Base-by-base conservation (phyloP, 2,329 filamentous ascomycete species). In the Knoxdaviesia capensis region DNA sequence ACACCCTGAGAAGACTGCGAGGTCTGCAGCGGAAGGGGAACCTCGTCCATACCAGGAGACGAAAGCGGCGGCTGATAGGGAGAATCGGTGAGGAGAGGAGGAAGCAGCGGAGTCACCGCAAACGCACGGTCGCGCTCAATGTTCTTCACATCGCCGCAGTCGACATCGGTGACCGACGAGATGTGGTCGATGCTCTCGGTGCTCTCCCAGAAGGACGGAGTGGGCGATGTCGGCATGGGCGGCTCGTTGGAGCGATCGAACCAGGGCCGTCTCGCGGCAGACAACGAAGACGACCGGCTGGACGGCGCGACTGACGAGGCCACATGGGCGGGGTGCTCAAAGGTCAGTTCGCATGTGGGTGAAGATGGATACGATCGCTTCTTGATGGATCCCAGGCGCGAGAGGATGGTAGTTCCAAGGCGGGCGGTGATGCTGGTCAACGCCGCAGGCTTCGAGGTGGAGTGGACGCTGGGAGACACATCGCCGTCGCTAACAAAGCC, bases 81-180 rank as follows among this genome's bases (percentile, higher is more conserved):
- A 28, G 66, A 59, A 43, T 72, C 69, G 31, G 72, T 76, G 63
- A 92, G 71, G 34, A 90, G 67, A 0, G 87, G 87, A 6, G 87
- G 87, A 2, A 94, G 67, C 6, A 94, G 68, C 35, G 87, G 88
- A 3, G 87, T 94, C 4, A 80, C 80, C 0, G 83, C 80, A 50
- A 82, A 54, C 37, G 62, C 59, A 40, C 71, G 68, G 61, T 61
- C 75, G 56, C 61, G 76, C 61, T 61, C 58, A 60, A 71, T 41
- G 36, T 38, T 41, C 41, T 45, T 40, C 41, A 36, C 36, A 20
- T 30, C n/a, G 9, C 41, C 31, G 38, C 37, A 34, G 30, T 68
- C 64, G 32, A 69, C 63, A 39, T 77, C 66, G 34, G 72, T 61
- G 5, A 69, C 59, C 9, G 49, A 31, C 20, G 58, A 56, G 0